These are phyloP conservation scores for Neofusicoccum kwambonambiense DNA, from an alignment of 2,329 filamentous ascomycete genomes.

Conservation along the genomic window DNA sequence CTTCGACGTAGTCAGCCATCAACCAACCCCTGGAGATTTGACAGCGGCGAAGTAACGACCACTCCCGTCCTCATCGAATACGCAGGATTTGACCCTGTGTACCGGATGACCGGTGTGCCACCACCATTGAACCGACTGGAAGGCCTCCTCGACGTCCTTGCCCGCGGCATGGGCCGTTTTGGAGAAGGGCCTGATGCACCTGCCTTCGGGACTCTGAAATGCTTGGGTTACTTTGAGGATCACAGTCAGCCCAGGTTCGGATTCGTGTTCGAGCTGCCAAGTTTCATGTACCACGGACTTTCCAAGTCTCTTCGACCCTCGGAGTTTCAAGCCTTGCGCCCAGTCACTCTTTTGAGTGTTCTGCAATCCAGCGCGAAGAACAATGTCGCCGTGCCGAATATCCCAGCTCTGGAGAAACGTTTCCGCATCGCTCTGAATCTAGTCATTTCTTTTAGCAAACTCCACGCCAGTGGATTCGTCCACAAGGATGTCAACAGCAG, in stretches of 20 bases:
- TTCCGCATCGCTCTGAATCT: conserved; percentile 73
- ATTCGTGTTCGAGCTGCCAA: conserved; percentile 71
- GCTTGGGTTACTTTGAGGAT: conserved; percentile 71
- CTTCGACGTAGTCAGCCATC: conserved; percentile 34
- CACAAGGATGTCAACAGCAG: conserved; percentile 69
- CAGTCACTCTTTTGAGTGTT: conserved; percentile 48
- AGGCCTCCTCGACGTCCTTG: conserved; percentile 35
- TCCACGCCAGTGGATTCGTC: conserved; percentile 67
- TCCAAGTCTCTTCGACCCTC: conserved; percentile 54
- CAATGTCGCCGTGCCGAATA: conserved; percentile 38
- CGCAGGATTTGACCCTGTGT: conserved; percentile 51
- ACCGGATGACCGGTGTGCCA: conserved; percentile 47
- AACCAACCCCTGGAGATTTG: conserved; percentile 38
- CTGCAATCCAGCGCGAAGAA: conserved; percentile 47
- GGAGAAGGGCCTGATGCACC: conserved; percentile 32
- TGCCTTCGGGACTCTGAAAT: conserved; percentile 53
- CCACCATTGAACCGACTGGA: conserved; percentile 48
- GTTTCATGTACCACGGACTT: conserved; percentile 42
- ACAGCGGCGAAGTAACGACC: conserved; percentile 36
- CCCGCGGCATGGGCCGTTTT: conserved; percentile 14
- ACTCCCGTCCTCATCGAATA: conserved; percentile 70
- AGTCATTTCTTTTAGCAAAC: conserved; percentile 68
- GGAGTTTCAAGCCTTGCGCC: conserved; percentile 33
- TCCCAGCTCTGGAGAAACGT: conserved; percentile 71
- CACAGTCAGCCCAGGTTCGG: conserved; percentile 67